Conservation (phyloP, 2,329 filamentous ascomycete species). For the Ceratocystis lukuohia region DNA sequence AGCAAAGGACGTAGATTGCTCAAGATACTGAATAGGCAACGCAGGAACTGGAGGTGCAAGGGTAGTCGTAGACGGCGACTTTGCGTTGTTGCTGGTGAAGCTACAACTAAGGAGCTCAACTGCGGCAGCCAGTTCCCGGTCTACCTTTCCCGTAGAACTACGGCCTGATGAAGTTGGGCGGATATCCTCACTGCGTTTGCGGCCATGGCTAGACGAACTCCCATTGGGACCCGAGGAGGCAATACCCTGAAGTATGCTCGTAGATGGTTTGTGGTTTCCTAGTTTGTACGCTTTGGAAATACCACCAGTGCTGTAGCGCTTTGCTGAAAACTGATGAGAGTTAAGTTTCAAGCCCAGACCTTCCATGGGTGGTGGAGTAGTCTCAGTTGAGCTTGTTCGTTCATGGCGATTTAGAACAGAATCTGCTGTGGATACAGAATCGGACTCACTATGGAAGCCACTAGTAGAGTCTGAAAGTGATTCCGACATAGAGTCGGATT, state of each 20-base stretch:
- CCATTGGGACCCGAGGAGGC: slow-evolving; percentile 28
- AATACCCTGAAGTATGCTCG: slow-evolving; percentile 36
- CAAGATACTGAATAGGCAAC: slow-evolving; percentile 67
- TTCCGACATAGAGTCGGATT: slow-evolving; percentile 38
- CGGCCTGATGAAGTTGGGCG: slow-evolving; percentile 69
- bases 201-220: slow-evolving; percentile 38
- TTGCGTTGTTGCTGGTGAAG: slow-evolving; percentile 61
- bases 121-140: slow-evolving; percentile 76
- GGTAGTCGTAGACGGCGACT: slow-evolving; percentile 38
- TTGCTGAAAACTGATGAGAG: slow-evolving; percentile 36
- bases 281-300: slow-evolving; percentile 77
- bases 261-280: slow-evolving; percentile 33
- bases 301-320: slow-evolving; percentile 45
- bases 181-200: slow-evolving; percentile 61
- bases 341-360: slow-evolving; percentile 41
- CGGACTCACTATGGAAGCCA: slow-evolving; percentile 63
- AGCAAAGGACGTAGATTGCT: slow-evolving; percentile 43
- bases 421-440: slow-evolving; percentile 67
- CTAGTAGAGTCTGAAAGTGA: slow-evolving; percentile 53
- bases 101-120: slow-evolving; percentile 85
- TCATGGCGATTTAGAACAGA: slow-evolving; percentile 70
- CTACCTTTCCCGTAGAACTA: slow-evolving; percentile 63
- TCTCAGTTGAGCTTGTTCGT: slow-evolving; percentile 73
- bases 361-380: slow-evolving; percentile 70
- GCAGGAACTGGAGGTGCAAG: slow-evolving; percentile 81